A percentile compares a stretch with the other conserved stretches of the same genome.
Evolutionary conservation across 1,284 basidiomycete species (phyloP).

Genomic region (Melampsora abietis-canadensis): DNA sequence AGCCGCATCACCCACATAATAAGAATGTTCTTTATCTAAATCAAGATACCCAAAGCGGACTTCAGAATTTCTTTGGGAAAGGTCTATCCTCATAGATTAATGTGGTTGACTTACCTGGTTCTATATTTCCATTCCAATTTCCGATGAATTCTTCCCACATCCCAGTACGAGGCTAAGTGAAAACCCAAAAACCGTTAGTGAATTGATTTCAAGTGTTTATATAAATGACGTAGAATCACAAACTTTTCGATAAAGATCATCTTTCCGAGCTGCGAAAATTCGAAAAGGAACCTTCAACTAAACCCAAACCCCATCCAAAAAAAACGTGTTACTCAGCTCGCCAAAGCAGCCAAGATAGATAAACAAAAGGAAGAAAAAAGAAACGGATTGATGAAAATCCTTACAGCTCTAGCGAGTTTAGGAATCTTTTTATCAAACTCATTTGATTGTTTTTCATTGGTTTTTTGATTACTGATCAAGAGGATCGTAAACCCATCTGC

Average conservation of each 20-base stretch:
- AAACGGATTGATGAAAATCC: constrained; percentile 46
- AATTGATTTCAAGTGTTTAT: neutral
- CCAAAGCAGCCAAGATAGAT: neutral
- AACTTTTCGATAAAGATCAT: constrained; percentile 72
- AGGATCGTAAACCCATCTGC: constrained; percentile 61
- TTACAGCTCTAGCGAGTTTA: constrained; percentile 65
- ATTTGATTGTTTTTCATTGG: constrained; percentile 60
- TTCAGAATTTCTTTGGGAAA: no score
- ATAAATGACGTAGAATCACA: neutral
- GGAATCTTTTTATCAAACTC: constrained; percentile 74
- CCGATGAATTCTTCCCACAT: constrained; percentile 64
- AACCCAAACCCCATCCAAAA: neutral
- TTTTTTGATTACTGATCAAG: constrained; percentile 23
- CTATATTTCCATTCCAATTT: constrained; percentile 32
- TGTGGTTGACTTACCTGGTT: constrained; percentile 10
- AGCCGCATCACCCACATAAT: constrained; percentile 87
- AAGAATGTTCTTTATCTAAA: constrained; percentile 56
- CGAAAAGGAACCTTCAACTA: constrained; percentile 74
- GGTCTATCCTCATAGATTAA: neutral
- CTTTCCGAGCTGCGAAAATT: constrained; percentile 70
- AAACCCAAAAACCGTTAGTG: neutral
- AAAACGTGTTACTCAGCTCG: no score
- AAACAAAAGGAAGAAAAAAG: constrained; percentile 7
- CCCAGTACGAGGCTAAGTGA: constrained; percentile 68
- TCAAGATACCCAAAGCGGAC: no score